Percentiles rank a stretch among this genome's conserved stretches.
These are phyloP conservation scores for Globisporangium orthogonon DNA, from an alignment of 352 stramenopile genomes.

Conservation along the genomic window DNA sequence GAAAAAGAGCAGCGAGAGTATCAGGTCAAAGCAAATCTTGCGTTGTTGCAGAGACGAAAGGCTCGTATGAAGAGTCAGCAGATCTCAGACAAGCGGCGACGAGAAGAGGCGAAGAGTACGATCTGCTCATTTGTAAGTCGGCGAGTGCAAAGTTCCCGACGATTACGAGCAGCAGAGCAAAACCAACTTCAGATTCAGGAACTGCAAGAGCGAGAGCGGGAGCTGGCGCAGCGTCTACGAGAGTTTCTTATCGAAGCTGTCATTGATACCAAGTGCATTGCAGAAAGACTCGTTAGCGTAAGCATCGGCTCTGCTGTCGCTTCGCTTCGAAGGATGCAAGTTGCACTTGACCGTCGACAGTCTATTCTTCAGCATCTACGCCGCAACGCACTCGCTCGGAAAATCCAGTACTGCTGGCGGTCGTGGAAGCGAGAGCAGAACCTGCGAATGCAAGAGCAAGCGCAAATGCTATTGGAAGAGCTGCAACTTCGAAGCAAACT, in stretches of 20 bases:
- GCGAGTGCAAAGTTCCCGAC: constrained; percentile 15
- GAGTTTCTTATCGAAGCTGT: constrained; percentile 25
- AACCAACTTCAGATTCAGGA: constrained; percentile 15
- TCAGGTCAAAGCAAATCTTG: constrained; percentile 9
- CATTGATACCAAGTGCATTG: constrained; percentile 26
- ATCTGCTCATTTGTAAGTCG: constrained; percentile 18
- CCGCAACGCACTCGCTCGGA: constrained; percentile 8
- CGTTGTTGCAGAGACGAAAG: constrained; percentile 8
- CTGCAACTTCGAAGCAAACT: no score
- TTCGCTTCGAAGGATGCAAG: constrained; percentile 11
- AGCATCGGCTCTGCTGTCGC: constrained; percentile 9
- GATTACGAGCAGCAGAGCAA: constrained; percentile 11
- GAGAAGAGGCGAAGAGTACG: constrained; percentile 4
- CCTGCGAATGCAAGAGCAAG: background rate
- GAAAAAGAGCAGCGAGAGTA: constrained; percentile 7
- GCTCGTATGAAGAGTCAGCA: constrained; percentile 9
- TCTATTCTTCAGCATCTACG: constrained; percentile 17
- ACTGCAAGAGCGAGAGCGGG: constrained; percentile 13
- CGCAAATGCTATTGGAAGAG: background rate
- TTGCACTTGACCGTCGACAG: constrained; percentile 3
- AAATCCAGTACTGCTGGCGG: constrained; percentile 15
- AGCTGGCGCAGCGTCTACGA: constrained; percentile 18
- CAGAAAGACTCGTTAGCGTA: constrained; percentile 14
- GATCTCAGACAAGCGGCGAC: constrained; percentile 12
- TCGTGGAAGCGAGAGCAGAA: background rate